These are phyloP conservation scores for Cornus florida DNA, from an alignment of 148 eudicot species.

Conservation along the genomic window DNA sequence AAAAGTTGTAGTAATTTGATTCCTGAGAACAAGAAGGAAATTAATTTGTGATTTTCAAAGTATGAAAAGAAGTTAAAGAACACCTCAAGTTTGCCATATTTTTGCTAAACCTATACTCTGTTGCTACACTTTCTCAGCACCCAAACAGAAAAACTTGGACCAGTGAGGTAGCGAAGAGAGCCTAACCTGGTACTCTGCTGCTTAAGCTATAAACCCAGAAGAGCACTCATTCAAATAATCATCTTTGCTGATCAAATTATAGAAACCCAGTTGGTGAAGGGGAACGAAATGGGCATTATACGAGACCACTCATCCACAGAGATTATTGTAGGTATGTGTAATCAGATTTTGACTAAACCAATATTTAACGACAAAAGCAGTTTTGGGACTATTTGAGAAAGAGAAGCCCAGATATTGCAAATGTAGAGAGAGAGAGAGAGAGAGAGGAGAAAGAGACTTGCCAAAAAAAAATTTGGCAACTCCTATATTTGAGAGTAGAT, in stretches of 20 bases:
- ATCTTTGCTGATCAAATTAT: neutral
- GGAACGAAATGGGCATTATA: neutral
- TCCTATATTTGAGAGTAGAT: no score
- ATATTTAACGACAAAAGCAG: neutral
- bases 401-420: neutral
- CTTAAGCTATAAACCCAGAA: neutral
- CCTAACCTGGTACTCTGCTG: constrained; percentile 5
- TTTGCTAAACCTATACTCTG: neutral
- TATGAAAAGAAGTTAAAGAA: neutral
- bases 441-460: neutral
- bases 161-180: constrained; percentile 1
- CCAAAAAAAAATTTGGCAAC: no score
- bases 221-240: neutral
- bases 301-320: constrained; percentile 3
- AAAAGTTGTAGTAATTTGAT: constrained; percentile 13
- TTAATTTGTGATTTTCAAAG: neutral
- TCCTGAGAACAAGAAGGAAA: neutral
- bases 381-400: constrained; percentile 4
- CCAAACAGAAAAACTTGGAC: neutral
- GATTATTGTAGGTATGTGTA: neutral
- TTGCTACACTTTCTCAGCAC: neutral
- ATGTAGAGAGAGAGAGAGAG: neutral
- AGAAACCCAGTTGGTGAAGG: constrained; percentile 16
- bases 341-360: constrained; percentile 3
- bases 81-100: neutral